phyloP scores from a whole-genome alignment of 345 rosid species.

The Psidium guajava region DNA sequence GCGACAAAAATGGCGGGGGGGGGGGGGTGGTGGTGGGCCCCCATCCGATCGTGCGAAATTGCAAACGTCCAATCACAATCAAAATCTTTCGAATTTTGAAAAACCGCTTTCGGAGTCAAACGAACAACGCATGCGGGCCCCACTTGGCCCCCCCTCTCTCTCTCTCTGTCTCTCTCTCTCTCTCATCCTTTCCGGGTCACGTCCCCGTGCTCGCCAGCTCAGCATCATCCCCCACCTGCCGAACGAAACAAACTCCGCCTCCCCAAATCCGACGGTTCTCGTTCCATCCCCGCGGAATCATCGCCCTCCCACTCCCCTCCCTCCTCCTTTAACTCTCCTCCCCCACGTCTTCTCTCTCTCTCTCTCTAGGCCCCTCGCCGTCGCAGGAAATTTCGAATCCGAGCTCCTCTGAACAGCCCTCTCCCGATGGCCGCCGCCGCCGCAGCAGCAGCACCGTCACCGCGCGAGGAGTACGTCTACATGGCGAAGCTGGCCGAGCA shows the following conservation, averaged over 20 bases:
- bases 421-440: not conserved
- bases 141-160: not conserved
- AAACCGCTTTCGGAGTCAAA: not conserved
- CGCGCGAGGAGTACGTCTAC: slow-evolving; percentile 74
- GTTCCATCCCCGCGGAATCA: slow-evolving; percentile 8
- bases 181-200: no score
- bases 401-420: not conserved
- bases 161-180: no score
- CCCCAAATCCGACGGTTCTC: slow-evolving; percentile 40
- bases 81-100: no score
- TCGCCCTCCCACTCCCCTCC: not conserved
- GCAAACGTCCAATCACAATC: no score
- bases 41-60: no score
- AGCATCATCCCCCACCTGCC: not conserved
- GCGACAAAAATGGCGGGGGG: no score
- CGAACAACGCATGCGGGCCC: not conserved
- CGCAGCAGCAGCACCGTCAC: slow-evolving; percentile 13
- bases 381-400: not conserved
- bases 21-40: no score
- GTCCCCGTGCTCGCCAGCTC: not conserved
- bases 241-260: not conserved
- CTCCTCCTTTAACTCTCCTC: not conserved
- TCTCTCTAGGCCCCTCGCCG: not conserved
- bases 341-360: not conserved
- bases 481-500: slow-evolving; percentile 19